Percentiles rank a stretch among this genome's conserved stretches.
Evolutionary conservation across 805 yeast genomes (phyloP).

Genomic region (Candida caryicola): DNA sequence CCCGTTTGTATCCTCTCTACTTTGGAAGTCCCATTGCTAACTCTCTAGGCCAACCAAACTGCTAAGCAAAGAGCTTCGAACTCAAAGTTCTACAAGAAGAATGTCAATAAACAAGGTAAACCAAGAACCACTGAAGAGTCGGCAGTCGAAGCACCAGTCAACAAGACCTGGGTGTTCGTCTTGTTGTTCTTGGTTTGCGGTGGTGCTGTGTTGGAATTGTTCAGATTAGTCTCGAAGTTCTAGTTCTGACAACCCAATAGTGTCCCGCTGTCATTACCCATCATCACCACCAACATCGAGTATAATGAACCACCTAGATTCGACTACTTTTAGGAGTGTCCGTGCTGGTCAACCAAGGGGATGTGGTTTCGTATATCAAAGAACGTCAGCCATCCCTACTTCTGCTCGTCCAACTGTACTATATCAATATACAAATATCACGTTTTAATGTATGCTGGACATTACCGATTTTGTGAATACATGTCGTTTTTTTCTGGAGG

Average conservation of each 20-base stretch:
- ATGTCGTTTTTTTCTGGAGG: too few relatives aligned
- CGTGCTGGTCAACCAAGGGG: background rate
- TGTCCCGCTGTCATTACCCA: too few relatives aligned
- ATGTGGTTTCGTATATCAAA: too few relatives aligned
- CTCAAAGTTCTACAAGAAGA: constrained; percentile 71
- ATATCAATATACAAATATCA: background rate
- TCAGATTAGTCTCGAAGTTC: constrained; percentile 40
- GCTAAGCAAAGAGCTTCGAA: constrained; percentile 89
- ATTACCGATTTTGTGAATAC: too few relatives aligned
- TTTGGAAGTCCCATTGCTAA: constrained; percentile 2
- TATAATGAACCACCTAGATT: too few relatives aligned
- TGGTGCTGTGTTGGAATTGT: constrained; percentile 73
- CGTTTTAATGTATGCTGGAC: too few relatives aligned
- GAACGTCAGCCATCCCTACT: too few relatives aligned
- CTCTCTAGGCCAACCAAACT: constrained; percentile 65
- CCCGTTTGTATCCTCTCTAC: too few relatives aligned
- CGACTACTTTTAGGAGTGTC: background rate
- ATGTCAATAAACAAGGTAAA: constrained; percentile 74
- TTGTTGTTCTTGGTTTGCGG: constrained; percentile 72
- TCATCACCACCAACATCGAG: too few relatives aligned
- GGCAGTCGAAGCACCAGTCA: constrained; percentile 48
- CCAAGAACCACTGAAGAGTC: constrained; percentile 42
- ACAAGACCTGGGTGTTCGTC: constrained; percentile 61
- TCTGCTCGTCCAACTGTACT: background rate
- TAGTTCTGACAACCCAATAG: too few relatives aligned